Evolutionary conservation across 23 red algal genomes (phyloP), one percentile per base, ranked within the genome.

Genomic region (Gracilaria vermiculophylla): DNA sequence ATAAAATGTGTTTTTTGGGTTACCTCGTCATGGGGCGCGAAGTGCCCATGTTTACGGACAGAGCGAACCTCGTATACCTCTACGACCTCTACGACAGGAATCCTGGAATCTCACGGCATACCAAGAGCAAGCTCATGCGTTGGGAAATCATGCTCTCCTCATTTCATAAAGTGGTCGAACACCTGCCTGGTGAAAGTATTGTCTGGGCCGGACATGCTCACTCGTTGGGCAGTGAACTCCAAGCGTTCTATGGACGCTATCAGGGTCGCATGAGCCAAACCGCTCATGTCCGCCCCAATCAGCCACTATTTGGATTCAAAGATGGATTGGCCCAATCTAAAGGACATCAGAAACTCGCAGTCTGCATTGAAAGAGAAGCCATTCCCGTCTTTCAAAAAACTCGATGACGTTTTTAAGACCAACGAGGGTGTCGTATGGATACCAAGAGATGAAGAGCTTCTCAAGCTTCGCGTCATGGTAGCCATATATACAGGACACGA

Each of bases 91-190:
- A 25, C 23, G 76, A 17, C 2, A 54, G 20, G 47, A 80, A 80
- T 31, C 76, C 47, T 7, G 76, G 24, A 2, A 56, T 56, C 2
- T 2, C 76, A 35, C 11, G 49, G 16, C 76, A 80, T 3, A 32
- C 65, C 0, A 65, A 62, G 19, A 86, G 50, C 28, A 53, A 71
- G n/a, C 35, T 76, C 49, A 65, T 54, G 64, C 3, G 82, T 24
- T 86, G 82, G 82, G 45, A 62, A 44, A 73, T 86, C 45, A 86
- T 53, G 35, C 43, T 86, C 13, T 24, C 31, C 13, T 49, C 12
- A 8, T 85, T 70, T 49, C 7, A 41, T 2, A 70, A 52, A 41
- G 27, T 23, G 20, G 50, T 85, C 16, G 15, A 62, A 23, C 77
- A 81, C 33, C 41, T 81, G 24, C 1, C 77, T 10, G 55, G 53